Percentiles rank a stretch among this genome's conserved stretches.
Evolutionary conservation across 495 filamentous ascomycete genomes (phyloP).

Genomic region (Penicillium odoratum): DNA sequence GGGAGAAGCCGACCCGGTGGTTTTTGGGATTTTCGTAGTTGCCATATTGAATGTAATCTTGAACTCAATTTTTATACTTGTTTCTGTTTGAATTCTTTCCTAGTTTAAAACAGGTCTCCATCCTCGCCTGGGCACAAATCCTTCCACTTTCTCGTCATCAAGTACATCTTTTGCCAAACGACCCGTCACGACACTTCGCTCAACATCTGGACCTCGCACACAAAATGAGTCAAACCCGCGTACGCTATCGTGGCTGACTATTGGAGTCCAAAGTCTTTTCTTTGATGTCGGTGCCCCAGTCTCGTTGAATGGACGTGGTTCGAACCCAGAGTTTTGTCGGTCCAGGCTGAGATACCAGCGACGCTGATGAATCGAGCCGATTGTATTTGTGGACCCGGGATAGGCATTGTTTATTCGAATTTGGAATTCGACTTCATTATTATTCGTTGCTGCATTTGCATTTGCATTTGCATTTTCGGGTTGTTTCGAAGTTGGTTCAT

Average conservation of each 20-base stretch:
- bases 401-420: constrained; percentile 66
- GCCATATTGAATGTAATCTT: too few species aligned
- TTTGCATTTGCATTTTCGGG: neutral
- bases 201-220: constrained; percentile 55
- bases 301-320: constrained; percentile 11
- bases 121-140: constrained; percentile 53
- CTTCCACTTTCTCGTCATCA: constrained; percentile 56
- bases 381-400: constrained; percentile 58
- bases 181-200: constrained; percentile 64
- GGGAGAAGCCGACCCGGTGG: too few species aligned
- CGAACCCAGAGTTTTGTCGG: constrained; percentile 54
- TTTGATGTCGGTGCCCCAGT: constrained; percentile 5
- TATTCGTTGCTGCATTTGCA: constrained; percentile 5
- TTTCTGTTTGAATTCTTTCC: neutral
- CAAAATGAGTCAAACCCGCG: constrained; percentile 56
- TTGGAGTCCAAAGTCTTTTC: constrained; percentile 28
- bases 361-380: constrained; percentile 64
- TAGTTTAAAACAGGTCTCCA: constrained; percentile 59
- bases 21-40: too few species aligned
- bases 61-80: too few species aligned
- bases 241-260: neutral
- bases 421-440: constrained; percentile 36
- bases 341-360: constrained; percentile 63
- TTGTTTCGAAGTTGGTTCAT: neutral
- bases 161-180: constrained; percentile 56